Conservation (phyloP, 805 yeast species). For the Candida yuanshanica region DNA sequence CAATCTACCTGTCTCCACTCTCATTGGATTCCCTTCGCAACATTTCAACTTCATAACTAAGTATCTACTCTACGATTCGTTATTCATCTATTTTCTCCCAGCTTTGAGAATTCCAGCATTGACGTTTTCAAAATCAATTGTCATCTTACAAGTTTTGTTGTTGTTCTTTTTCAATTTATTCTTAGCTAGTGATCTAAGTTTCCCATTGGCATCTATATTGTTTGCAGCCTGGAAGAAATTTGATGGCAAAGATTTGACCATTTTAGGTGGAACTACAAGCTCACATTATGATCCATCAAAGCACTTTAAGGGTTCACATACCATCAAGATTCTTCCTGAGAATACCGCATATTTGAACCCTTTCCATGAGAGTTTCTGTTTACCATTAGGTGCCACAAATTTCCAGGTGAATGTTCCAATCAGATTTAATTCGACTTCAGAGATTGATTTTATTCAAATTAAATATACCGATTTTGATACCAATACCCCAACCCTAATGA, state of each 20-base stretch:
- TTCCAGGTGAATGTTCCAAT: constrained; percentile 54
- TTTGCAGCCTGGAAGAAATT: constrained; percentile 40
- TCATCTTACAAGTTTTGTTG: constrained; percentile 41
- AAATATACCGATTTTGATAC: constrained; percentile 52
- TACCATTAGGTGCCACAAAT: constrained; percentile 32
- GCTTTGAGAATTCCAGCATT: constrained; percentile 71
- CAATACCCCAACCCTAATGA: constrained; percentile 39
- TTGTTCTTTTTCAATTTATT: constrained; percentile 48
- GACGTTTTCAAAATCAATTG: constrained; percentile 52
- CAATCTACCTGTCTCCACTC: constrained; percentile 28
- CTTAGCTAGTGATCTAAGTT: constrained; percentile 43
- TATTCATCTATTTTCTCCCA: constrained; percentile 66
- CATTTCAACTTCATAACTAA: constrained; percentile 60
- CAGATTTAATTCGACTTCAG: constrained; percentile 72
- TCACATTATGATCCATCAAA: constrained; percentile 22
- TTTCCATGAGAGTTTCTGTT: constrained; percentile 57
- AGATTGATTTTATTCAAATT: constrained; percentile 62
- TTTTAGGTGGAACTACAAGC: constrained; percentile 41
- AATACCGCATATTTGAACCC: constrained; percentile 84
- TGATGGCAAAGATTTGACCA: constrained; percentile 43
- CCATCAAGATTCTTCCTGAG: constrained; percentile 86
- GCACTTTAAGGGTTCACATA: constrained; percentile 82
- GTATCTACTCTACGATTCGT: constrained; percentile 68
- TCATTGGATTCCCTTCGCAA: constrained; percentile 36
- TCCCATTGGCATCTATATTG: constrained; percentile 38